These are phyloP conservation scores for Rhodotorula diobovata DNA, from an alignment of 768 basidiomycete genomes.

Conservation along the genomic window DNA sequence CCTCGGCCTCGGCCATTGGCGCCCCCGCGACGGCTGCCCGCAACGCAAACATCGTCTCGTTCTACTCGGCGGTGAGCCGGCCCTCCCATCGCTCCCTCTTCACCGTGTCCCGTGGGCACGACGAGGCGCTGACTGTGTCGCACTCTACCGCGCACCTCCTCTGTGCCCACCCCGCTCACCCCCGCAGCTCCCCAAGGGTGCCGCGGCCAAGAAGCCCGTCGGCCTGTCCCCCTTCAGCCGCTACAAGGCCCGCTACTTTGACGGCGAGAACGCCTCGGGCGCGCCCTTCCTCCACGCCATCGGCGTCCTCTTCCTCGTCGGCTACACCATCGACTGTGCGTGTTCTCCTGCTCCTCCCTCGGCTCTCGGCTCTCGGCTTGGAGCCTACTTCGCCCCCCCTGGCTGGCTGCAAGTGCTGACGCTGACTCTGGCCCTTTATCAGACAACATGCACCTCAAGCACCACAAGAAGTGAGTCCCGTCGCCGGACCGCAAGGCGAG, in stretches of 20 bases:
- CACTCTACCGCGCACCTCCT: not conserved
- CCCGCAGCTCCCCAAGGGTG: slow-evolving; percentile 72
- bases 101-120: not conserved
- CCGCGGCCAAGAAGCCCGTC: slow-evolving; percentile 51
- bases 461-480: slow-evolving; percentile 38
- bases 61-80: slow-evolving; percentile 68
- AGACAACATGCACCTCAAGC: slow-evolving; percentile 40
- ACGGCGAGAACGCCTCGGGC: slow-evolving; percentile 72
- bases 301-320: slow-evolving; percentile 64
- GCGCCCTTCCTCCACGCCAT: slow-evolving; percentile 62
- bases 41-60: slow-evolving; percentile 79
- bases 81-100: not conserved
- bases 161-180: too few relatives aligned
- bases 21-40: slow-evolving; percentile 70
- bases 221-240: slow-evolving; percentile 56
- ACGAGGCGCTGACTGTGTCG: not conserved
- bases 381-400: too few relatives aligned
- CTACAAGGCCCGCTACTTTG: slow-evolving; percentile 73
- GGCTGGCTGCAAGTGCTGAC: too few relatives aligned
- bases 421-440: not conserved
- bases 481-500: too few relatives aligned
- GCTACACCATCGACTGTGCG: slow-evolving; percentile 72
- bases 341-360: not conserved
- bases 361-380: too few relatives aligned
- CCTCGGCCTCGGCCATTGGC: slow-evolving; percentile 72